phyloP scores from a whole-genome alignment of 345 rosid species.

The Eucalyptus grandis region DNA sequence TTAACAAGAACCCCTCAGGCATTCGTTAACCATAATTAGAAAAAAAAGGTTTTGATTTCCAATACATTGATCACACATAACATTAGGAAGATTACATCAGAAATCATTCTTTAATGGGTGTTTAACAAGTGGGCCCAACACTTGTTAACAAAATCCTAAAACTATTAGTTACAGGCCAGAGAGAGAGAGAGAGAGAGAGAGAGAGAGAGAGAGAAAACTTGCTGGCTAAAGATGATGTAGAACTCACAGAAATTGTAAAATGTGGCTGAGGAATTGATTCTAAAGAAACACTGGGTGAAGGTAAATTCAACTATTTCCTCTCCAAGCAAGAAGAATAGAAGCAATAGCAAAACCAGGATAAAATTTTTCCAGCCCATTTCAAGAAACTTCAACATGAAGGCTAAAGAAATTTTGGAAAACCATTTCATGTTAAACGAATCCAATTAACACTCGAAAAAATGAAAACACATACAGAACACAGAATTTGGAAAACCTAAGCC shows the following conservation, averaged over 20 bases:
- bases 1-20: neutral
- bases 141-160: neutral
- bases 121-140: neutral
- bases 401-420: neutral
- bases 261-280: neutral
- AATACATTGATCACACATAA: neutral
- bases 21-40: neutral
- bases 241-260: neutral
- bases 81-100: neutral
- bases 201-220: neutral
- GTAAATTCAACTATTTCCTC: neutral
- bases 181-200: neutral
- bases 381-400: neutral
- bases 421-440: neutral
- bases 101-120: neutral
- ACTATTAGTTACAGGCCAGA: neutral
- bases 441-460: neutral
- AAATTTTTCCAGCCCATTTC: neutral
- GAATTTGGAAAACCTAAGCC: neutral
- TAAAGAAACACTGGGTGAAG: neutral
- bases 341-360: neutral
- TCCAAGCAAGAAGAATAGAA: neutral
- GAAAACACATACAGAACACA: neutral
- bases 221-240: neutral
- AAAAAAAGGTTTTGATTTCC: neutral